Base-by-base conservation (phyloP, 176 grass and related monocot species). In the Aechmea fasciata region DNA sequence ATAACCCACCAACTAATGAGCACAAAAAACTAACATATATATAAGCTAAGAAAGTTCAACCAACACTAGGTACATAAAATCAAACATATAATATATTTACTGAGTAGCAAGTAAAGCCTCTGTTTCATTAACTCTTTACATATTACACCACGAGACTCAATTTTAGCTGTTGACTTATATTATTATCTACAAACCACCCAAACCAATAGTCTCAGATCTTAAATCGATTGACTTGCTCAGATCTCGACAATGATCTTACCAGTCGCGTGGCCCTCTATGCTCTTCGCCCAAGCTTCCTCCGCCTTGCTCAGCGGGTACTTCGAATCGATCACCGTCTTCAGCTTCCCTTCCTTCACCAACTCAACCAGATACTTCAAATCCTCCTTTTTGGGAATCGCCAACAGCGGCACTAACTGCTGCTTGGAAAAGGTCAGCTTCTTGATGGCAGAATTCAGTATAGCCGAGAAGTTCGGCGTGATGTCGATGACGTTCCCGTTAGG, bases 261-360 rank as follows among this genome's bases (percentile, higher is more conserved):
- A 29, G 51, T 55, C 29, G 25, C 50, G 11, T 71, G 69, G 48
- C 68, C 68, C 5, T 69, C 68, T 19, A 69, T 52, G 48, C 68
- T 69, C 68, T 51, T 69, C 12, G 68, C 49, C 68, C 68, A 69
- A 51, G 19, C 49, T 18, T 69, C 68, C 12, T 50, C 68, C 41
- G 23, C 69, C 29, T 53, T 71, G 20, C 49, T 47, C 51, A 29
- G 4, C 0, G 51, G 51, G 57, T 55, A 26, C 69, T 15, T 71
- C 23, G 51, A 71, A 26, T 53, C 69, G 23, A 71, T 29, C 11
- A 55, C 23, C 3, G 13, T 15, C 69, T 72, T 59, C 52, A 69
- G 67, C 49, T 69, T 69, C 3, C 67, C 52, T 72, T 72, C 51
- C 69, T 72, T 72, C 52, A 72, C 25, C 26, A 72, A 52, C 51